Conservation (phyloP, 768 basidiomycete genomes). For the Mycena capillaripes region DNA sequence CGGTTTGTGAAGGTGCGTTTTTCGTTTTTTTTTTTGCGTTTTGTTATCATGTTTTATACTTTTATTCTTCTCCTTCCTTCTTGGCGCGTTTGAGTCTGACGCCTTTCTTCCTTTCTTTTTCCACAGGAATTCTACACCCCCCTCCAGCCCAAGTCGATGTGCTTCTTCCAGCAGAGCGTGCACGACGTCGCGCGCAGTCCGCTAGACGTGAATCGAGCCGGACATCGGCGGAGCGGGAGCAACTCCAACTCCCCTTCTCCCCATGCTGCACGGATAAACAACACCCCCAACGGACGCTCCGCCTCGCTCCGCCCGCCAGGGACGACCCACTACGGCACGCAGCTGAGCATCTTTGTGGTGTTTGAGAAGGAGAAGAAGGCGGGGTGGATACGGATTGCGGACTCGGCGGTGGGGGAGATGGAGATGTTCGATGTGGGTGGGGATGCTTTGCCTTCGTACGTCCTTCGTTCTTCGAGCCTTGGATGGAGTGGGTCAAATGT, state of each 20-base stretch:
- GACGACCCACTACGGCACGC: conserved; percentile 69
- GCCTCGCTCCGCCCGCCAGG: not conserved
- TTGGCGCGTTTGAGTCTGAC: too few species aligned
- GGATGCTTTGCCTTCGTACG: too few species aligned
- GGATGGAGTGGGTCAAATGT: too few species aligned
- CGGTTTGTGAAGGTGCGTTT: conserved; percentile 79
- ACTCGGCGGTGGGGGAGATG: conserved; percentile 86
- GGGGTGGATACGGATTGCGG: conserved; percentile 83
- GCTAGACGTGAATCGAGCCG: conserved; percentile 59
- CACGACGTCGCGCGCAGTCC: conserved; percentile 63
- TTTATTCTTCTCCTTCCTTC: too few species aligned
- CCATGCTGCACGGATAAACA: not conserved
- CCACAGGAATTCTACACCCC: conserved; percentile 88
- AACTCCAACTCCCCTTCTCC: conserved; percentile 53
- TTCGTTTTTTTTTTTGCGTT: not conserved
- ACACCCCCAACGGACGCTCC: not conserved
- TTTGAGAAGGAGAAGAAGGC: conserved; percentile 96
- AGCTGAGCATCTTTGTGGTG: conserved; percentile 83
- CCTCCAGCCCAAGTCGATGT: conserved; percentile 71
- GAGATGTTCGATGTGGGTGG: conserved; percentile 64
- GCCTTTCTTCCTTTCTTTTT: conserved; percentile 6
- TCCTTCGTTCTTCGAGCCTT: too few species aligned
- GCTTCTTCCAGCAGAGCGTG: conserved; percentile 79
- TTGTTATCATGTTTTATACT: too few species aligned
- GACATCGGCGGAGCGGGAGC: conserved; percentile 56